Base-by-base conservation (phyloP, 805 yeast species). In the Saccharomycopsis capsularis region DNA sequence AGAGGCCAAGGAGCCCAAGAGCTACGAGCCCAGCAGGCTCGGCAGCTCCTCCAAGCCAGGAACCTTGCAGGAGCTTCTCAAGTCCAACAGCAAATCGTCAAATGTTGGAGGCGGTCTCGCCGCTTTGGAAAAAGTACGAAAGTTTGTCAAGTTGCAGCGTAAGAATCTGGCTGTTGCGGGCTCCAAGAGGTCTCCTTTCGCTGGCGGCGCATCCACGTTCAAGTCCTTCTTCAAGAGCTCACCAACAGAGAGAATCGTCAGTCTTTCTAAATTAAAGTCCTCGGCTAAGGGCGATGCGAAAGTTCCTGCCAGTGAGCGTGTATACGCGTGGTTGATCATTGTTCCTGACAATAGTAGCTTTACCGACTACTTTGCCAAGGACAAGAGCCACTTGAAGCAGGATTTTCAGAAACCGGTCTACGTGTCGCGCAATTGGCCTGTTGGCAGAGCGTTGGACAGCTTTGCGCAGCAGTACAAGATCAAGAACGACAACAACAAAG, bases 391-490 rank as follows among this genome's bases (percentile, higher is more conserved):
- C 18, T 25, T 41, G 9, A 23, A 19, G 16, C n/a, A 7, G 9
- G 19, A 59, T 67, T 16, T 42, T 16, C 59, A 45, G 51, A 63
- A 35, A 59, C 57, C 73, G 1, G 57, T 78, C 18, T 81, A 59
- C 59, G 71, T 79, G 13, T 76, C 77, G 16, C 74, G 70, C 49
- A 63, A 69, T 25, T 79, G 84, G 83, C 76, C 80, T 0, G 71
- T 78, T 29, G 86, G 86, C 1, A 63, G 79, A 47, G 71, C 78
- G 16, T 59, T 81, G 30, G 86, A 80, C 59, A 68, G 70, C 22
- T 68, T 75, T 4, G 73, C 82, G 6, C 73, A 70, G 25, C 57
- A 64, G 35, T 60, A 78, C 49, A 69, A 66, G 47, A 70, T 81
- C 13, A 63, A 63, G 44, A 80, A 80, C 59, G 60, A 60, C 30